These are phyloP conservation scores for Mallotus nudiflorus DNA, from an alignment of 345 rosid genomes.

Conservation along the genomic window DNA sequence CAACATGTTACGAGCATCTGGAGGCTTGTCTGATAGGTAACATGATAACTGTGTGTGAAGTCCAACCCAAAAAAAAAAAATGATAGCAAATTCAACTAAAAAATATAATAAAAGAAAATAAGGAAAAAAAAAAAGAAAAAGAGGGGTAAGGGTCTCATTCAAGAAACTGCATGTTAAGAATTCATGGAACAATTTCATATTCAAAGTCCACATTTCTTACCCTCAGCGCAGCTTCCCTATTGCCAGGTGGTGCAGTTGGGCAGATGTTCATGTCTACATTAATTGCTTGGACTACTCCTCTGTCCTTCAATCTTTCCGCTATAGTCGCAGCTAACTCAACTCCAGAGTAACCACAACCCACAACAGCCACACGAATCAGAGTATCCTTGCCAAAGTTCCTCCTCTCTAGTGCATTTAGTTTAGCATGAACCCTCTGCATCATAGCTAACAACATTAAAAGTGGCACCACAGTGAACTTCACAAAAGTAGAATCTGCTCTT, in stretches of 20 bases:
- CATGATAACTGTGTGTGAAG: background rate
- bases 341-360: constrained; percentile 95
- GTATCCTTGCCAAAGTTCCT: constrained; percentile 59
- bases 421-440: constrained; percentile 67
- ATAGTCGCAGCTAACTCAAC: constrained; percentile 95
- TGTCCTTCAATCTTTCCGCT: constrained; percentile 80
- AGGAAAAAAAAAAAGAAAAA: background rate
- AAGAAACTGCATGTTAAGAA: background rate
- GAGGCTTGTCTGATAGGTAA: background rate
- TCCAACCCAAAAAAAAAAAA: background rate
- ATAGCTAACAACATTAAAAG: constrained; percentile 14
- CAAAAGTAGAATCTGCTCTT: background rate
- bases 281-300: constrained; percentile 75
- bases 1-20: background rate
- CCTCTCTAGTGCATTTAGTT: constrained; percentile 66
- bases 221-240: constrained; percentile 82
- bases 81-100: background rate
- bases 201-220: constrained; percentile 37
- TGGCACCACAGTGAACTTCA: background rate
- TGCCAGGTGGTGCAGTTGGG: constrained; percentile 83
- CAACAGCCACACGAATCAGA: constrained; percentile 64
- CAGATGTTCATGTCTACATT: constrained; percentile 72
- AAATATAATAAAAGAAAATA: too few relatives aligned
- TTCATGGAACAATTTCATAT: background rate
- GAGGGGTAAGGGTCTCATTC: background rate